Base-by-base conservation (phyloP, 495 filamentous ascomycete species). In the Oleoguttula mirabilis region DNA sequence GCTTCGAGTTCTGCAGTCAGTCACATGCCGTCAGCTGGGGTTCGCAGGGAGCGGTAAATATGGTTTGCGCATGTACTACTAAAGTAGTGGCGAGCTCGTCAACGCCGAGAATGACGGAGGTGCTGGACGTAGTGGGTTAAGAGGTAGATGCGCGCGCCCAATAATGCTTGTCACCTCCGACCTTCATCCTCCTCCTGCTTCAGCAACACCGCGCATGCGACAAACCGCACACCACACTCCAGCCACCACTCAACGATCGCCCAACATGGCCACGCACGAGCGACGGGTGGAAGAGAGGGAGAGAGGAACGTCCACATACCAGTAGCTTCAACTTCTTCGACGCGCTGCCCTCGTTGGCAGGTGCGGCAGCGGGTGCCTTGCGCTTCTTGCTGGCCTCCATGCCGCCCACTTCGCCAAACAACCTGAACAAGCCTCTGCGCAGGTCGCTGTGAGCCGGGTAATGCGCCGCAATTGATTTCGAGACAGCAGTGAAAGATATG, bases 251-350 rank as follows among this genome's bases (percentile, higher is more conserved):
- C 17, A 1, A 10, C 21, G n/a, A 28, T 32, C 37, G 3, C 20
- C 15, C 21, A 10, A 36, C 10, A 10, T 23, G 21, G 22, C 17
- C 20, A 14, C n/a, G 21, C 8, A 36, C 22, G 16, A 38, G 17
- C 14, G 30, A 36, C 21, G 32, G 15, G 21, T 25, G 32, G 36
- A 14, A 30, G 19, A 23, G 37, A 55, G 28, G 16, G 20, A 15
- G 36, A 8, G 21, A 15, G 38, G 22, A 20, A 10, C 6, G 16
- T 21, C 15, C 41, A 72, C 73, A 65, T 66, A 77, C 73, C 54
- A 68, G 64, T 17, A 69, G 43, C 47, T 71, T 79, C 50, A 68
- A 68, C 40, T 74, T 66, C 66, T 85, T 85, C 32, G 70, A 61
- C 52, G 70, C 70, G 48, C 75, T 72, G 43, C 76, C 73, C 23